Percentiles rank a stretch among this genome's conserved stretches.
phyloP scores from a whole-genome alignment of 2,329 filamentous ascomycete genomes.

The Aureobasidium vineae region DNA sequence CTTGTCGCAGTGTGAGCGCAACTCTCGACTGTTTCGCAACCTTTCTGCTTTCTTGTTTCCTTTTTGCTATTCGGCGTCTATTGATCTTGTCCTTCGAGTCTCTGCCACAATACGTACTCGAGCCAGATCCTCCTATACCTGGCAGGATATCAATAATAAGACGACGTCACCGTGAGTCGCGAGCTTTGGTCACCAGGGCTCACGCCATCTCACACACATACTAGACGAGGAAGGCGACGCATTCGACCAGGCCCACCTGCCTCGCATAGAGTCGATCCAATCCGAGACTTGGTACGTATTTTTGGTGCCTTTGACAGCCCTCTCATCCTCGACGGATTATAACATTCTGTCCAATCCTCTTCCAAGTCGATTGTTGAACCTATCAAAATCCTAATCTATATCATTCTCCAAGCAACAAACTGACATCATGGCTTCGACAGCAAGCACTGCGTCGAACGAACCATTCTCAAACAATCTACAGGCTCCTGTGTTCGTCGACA shows the following conservation, averaged over 20 bases:
- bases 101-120: not conserved
- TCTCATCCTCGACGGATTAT: not conserved
- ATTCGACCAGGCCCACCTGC: constrained; percentile 20
- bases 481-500: constrained; percentile 10
- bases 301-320: not conserved
- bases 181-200: constrained; percentile 21
- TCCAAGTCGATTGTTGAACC: not conserved
- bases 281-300: constrained; percentile 10
- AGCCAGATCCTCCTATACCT: not conserved
- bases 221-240: constrained; percentile 15
- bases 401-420: constrained; percentile 10
- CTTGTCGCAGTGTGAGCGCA: not conserved
- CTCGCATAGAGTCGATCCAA: not conserved
- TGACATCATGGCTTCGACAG: constrained; percentile 15
- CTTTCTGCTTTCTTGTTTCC: not conserved
- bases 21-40: constrained; percentile 11
- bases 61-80: not conserved
- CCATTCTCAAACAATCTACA: constrained; percentile 12
- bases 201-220: constrained; percentile 18
- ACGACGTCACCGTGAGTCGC: constrained; percentile 12
- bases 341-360: constrained; percentile 8
- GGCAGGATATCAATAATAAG: not conserved
- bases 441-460: not conserved
- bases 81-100: not conserved
- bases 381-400: constrained; percentile 6